Evolutionary conservation across 768 basidiomycete genomes (phyloP), one percentile per base, ranked within the genome.

Genomic region (Kwoniella sp.): DNA sequence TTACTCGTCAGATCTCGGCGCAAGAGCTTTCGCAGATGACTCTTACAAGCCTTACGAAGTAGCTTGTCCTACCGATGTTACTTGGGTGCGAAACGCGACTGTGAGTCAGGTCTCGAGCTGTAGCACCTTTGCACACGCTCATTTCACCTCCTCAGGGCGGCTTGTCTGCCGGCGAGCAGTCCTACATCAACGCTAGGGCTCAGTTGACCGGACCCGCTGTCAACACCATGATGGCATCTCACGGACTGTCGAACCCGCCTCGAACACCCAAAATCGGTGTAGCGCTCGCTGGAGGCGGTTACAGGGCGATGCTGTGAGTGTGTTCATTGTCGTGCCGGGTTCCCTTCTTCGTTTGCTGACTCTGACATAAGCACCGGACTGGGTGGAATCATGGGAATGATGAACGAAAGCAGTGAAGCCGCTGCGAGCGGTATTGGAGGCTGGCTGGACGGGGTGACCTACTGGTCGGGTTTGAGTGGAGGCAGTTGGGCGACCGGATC

Each of bases 221-320:
- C 50, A 58, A 60, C 23, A 51, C 50, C 7, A 57, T 59, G 50
- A 44, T 62, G 36, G 37, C 57, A 12, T 33, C 44, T 10, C 49
- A 57, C 23, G 59, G 59, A 2, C 44, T 72, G 7, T n/a, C 58
- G 5, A 53, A 58, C 9, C 70, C 70, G 7, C 59, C 66, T 20
- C 41, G 70, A 25, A 65, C 62, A 23, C 70, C 70, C 3, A 51
- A 52, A 1, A 57, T 67, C 15, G 62, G 61, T 29, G 52, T 86
- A 43, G 85, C 85, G 1, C 74, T 86, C 9, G 83, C 83, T 20
- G 87, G 87, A 2, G 84, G 84, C 12, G 86, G 86, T 0, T 79
- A 83, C 33, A 78, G 87, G 32, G 80, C 85, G 0, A 84, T 19
- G 86, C 83, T 0, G 84, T 78, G 8, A 79, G 80, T 45, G 84